Conservation (phyloP, 2,329 filamentous ascomycete species). For the Fusarium avenaceum region DNA sequence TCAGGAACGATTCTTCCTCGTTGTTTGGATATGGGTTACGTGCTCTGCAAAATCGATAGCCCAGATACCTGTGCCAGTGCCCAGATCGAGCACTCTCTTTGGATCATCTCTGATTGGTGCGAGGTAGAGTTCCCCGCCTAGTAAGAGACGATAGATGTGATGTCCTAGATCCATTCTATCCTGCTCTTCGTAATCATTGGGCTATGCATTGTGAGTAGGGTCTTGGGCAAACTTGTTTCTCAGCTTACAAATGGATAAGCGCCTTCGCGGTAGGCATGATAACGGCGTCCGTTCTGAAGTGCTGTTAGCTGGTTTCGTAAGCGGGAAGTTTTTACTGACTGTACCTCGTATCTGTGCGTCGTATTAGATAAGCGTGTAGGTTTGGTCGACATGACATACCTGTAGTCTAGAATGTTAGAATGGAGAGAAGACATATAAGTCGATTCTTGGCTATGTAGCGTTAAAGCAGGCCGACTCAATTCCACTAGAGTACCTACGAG, state of each 20-base stretch:
- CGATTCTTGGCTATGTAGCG: too few relatives aligned
- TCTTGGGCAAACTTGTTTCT: accelerated
- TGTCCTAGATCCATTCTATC: conserved; percentile 36
- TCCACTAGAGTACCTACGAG: too few relatives aligned
- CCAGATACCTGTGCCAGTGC: conserved; percentile 2
- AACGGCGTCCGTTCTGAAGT: conserved; percentile 28
- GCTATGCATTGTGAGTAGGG: not conserved
- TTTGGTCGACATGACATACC: not conserved
- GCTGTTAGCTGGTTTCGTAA: accelerated
- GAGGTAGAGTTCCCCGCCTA: conserved; percentile 26
- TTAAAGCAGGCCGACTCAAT: too few relatives aligned
- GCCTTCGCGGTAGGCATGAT: conserved; percentile 35
- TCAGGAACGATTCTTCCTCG: accelerated
- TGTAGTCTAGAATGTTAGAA: conserved; percentile 27
- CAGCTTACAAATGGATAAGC: conserved; percentile 18
- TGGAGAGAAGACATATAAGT: conserved; percentile 27
- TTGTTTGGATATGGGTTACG: not conserved
- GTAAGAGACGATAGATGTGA: conserved; percentile 29
- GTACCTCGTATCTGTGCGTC: conserved; percentile 20
- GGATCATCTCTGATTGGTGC: conserved; percentile 11
- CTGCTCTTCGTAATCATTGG: conserved; percentile 33
- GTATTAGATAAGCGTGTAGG: not conserved
- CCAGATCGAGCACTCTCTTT: conserved; percentile 33
- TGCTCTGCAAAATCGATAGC: conserved; percentile 39
- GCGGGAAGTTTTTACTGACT: not conserved